phyloP scores from a whole-genome alignment of 441 rosid genomes.

The Adansonia madagascariensis region DNA sequence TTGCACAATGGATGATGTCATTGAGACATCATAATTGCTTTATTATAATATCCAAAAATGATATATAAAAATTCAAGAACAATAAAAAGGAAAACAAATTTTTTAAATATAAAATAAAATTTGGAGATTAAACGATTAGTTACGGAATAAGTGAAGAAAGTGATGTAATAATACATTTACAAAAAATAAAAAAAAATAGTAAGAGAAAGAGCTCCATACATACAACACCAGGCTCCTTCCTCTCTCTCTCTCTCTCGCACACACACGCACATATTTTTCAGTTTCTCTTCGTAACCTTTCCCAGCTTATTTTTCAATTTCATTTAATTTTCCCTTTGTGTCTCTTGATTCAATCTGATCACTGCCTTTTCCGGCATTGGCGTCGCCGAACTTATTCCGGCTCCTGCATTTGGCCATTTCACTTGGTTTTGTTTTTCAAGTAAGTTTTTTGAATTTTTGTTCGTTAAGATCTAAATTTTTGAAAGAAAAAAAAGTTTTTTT shows the following conservation, averaged over 20 bases:
- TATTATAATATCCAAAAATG: too few relatives aligned
- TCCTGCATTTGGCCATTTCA: constrained; percentile 9
- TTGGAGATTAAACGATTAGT: neutral
- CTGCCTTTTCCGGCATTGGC: constrained; percentile 5
- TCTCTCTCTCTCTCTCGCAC: neutral
- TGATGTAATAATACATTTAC: neutral
- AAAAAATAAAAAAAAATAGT: neutral
- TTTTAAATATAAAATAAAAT: neutral
- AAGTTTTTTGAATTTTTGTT: neutral
- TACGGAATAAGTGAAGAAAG: neutral
- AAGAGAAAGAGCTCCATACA: neutral
- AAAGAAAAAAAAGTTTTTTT: neutral
- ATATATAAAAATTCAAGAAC: too few relatives aligned
- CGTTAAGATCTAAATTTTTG: neutral
- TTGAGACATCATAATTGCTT: neutral
- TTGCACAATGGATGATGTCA: neutral
- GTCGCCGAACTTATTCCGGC: constrained; percentile 6
- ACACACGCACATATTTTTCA: neutral
- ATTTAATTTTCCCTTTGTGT: neutral
- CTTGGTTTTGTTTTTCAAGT: neutral
- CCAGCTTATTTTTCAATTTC: neutral
- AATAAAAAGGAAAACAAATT: too few relatives aligned
- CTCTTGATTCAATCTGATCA: constrained; percentile 14
- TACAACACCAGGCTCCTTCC: constrained; percentile 1
- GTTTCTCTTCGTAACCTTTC: neutral